These are phyloP conservation scores for Coemansia sp. DNA, from an alignment of 192 early-diverging fungal species.

Conservation along the genomic window DNA sequence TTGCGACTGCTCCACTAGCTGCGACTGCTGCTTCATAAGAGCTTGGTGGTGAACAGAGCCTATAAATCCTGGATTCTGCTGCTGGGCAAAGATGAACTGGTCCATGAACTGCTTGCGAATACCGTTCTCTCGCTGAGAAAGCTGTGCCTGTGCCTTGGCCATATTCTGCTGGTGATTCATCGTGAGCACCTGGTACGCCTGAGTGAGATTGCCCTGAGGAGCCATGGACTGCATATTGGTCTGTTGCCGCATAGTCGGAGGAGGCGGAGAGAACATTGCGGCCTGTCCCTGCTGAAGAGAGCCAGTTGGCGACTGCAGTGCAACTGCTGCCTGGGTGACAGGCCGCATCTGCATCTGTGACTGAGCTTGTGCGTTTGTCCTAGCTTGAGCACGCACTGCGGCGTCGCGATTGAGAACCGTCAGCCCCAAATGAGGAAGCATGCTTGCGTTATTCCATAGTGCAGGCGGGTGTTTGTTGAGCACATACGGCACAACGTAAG, in stretches of 20 bases:
- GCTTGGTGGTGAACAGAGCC: conserved; percentile 38
- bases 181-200: conserved; percentile 26
- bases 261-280: background rate
- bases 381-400: conserved; percentile 22
- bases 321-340: conserved; percentile 1
- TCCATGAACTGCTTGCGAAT: conserved; percentile 41
- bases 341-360: conserved; percentile 15
- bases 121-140: conserved; percentile 25
- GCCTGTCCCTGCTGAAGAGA: background rate
- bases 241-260: conserved; percentile 7
- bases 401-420: conserved; percentile 54
- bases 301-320: background rate
- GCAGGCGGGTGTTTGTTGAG: conserved; percentile 32
- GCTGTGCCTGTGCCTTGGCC: conserved; percentile 40
- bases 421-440: conserved; percentile 40
- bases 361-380: conserved; percentile 10
- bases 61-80: conserved; percentile 40
- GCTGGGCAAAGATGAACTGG: conserved; percentile 29
- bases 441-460: conserved; percentile 30
- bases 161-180: conserved; percentile 39
- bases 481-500: conserved; percentile 42
- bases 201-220: conserved; percentile 11
- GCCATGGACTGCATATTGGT: background rate
- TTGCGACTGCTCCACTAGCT: conserved; percentile 43
- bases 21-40: conserved; percentile 47